A percentile compares a stretch with the other conserved stretches of the same genome.
Evolutionary conservation across 164 flowering plant genomes (phyloP).

Genomic region (Magnolia sinica): DNA sequence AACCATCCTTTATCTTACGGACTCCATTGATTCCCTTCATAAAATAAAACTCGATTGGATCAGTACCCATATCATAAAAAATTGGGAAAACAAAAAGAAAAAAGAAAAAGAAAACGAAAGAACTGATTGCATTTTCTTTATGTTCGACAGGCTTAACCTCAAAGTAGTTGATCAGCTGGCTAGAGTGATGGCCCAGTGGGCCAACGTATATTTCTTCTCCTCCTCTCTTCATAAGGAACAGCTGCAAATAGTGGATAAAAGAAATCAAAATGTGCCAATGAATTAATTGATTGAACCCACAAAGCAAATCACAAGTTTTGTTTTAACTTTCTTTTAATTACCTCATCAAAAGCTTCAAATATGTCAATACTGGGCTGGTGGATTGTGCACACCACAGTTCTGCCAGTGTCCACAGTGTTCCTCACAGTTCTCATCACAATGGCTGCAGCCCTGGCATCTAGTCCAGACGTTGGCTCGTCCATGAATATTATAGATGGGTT

Average conservation of each 20-base stretch:
- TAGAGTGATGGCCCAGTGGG: constrained; percentile 35
- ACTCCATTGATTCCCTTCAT: constrained; percentile 35
- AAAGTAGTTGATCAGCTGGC: constrained; percentile 37
- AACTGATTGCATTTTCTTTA: not conserved
- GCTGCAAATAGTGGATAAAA: constrained; percentile 15
- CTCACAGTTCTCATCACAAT: constrained; percentile 62
- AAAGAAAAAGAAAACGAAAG: too few relatives aligned
- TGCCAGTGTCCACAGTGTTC: constrained; percentile 51
- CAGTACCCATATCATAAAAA: not conserved
- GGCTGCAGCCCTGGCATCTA: constrained; percentile 58
- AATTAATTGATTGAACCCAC: not conserved
- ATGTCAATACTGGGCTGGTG: constrained; percentile 60
- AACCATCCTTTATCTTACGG: constrained; percentile 33
- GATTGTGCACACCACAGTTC: constrained; percentile 54
- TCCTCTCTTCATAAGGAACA: constrained; percentile 42
- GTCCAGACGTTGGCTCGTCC: constrained; percentile 65
- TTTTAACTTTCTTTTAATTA: constrained; percentile 1
- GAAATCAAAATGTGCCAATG: not conserved
- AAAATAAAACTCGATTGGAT: constrained; percentile 1
- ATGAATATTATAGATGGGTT: constrained; percentile 58
- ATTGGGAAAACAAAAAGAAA: not conserved
- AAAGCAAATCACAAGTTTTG: not conserved
- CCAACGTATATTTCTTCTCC: constrained; percentile 45
- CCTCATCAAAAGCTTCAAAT: constrained; percentile 58
- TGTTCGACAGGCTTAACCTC: constrained; percentile 24